A percentile compares a stretch with the other conserved stretches of the same genome.
These are phyloP conservation scores for Rasamsonia emersonii DNA, from an alignment of 2,329 filamentous ascomycete species.

Conservation along the genomic window DNA sequence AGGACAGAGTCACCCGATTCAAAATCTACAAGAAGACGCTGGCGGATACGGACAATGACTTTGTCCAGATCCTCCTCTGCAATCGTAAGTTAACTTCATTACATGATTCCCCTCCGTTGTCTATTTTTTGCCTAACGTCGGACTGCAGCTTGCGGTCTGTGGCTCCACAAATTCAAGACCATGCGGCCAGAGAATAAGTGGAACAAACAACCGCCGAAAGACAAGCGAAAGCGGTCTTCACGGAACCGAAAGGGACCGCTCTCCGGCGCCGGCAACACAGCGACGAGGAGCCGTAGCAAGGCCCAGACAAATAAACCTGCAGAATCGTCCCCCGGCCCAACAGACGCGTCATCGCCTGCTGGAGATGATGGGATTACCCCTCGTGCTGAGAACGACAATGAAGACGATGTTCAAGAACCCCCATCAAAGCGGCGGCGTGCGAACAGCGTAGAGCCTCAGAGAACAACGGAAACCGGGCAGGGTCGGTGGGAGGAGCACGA, in stretches of 20 bases:
- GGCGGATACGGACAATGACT: conserved; percentile 58
- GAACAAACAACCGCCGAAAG: conserved; percentile 53
- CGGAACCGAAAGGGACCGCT: conserved; percentile 28
- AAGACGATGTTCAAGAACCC: conserved; percentile 21
- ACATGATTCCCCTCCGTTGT: too few relatives aligned
- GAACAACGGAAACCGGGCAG: conserved; percentile 23
- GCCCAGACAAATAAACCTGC: conserved; percentile 20
- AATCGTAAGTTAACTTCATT: conserved; percentile 61
- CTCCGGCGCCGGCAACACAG: conserved; percentile 20
- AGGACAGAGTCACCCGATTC: conserved; percentile 57
- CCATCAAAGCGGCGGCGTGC: conserved; percentile 36
- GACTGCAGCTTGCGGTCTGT: conserved; percentile 72
- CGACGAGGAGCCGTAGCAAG: conserved; percentile 24
- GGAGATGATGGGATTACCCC: conserved; percentile 28
- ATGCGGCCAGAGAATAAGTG: conserved; percentile 80
- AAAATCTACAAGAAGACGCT: conserved; percentile 68
- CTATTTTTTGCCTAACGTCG: too few relatives aligned
- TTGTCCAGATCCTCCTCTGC: conserved; percentile 69
- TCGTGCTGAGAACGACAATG: conserved; percentile 26
- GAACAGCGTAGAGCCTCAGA: conserved; percentile 39
- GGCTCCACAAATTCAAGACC: conserved; percentile 78
- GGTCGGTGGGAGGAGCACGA: conserved; percentile 29
- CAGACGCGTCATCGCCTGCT: conserved; percentile 28
- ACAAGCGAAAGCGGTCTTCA: conserved; percentile 32
- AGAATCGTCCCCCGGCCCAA: conserved; percentile 31